A percentile compares a stretch with the other conserved stretches of the same genome.
Conservation (phyloP, 2,329 filamentous ascomycete species). For the Botrytis elliptica region DNA sequence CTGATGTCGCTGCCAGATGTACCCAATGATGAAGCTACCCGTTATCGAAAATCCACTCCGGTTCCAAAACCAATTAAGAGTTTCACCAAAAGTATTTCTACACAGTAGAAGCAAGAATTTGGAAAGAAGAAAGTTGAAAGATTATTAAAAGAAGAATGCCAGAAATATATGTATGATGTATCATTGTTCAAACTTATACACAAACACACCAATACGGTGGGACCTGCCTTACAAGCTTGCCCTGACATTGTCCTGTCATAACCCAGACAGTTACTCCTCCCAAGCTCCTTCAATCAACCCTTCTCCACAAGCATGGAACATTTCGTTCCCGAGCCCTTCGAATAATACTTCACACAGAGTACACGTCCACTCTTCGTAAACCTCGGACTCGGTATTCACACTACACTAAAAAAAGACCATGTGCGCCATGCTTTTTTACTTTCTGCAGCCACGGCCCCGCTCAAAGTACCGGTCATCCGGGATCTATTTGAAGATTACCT, state of each 20-base stretch:
- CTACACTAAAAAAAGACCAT: not conserved
- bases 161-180: not conserved
- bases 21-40: not conserved
- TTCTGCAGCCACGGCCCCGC: conserved; percentile 11
- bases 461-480: not conserved
- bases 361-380: not conserved
- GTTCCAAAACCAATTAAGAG: not conserved
- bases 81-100: not conserved
- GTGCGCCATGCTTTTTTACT: not conserved
- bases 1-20: not conserved
- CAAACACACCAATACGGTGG: not conserved
- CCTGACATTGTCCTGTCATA: not conserved
- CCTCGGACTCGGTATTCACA: not conserved
- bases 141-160: not conserved
- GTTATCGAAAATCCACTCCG: not conserved
- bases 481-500: not conserved
- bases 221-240: not conserved
- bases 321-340: conserved; percentile 1
- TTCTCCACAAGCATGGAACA: conserved; percentile 13
- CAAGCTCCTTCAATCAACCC: conserved; percentile 5
- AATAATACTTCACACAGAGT: not conserved
- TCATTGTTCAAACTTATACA: not conserved
- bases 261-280: not conserved
- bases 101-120: not conserved
- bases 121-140: not conserved